Evolutionary conservation across 2,329 filamentous ascomycete genomes (phyloP).

Genomic region (Aspergillus sp.): DNA sequence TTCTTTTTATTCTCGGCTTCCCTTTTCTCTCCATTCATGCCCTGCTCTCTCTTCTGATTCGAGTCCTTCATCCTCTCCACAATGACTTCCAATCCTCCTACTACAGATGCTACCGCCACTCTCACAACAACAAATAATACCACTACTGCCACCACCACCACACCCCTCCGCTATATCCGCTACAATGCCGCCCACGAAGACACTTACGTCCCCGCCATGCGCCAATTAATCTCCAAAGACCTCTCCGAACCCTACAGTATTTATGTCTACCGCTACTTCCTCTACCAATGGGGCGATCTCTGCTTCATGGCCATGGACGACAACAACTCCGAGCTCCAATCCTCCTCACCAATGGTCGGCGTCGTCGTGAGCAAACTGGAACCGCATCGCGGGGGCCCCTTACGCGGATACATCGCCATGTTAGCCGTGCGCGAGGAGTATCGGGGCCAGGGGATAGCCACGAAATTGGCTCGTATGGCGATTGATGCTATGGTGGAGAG

Average conservation of each 20-base stretch:
- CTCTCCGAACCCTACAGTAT: constrained; percentile 98
- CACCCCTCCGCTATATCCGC: constrained; percentile 57
- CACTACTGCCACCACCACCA: constrained; percentile 8
- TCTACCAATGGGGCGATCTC: constrained; percentile 97
- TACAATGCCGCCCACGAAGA: constrained; percentile 63
- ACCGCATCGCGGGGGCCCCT: constrained; percentile 78
- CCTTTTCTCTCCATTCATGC: neutral
- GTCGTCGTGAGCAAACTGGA: constrained; percentile 96
- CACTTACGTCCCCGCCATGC: constrained; percentile 78
- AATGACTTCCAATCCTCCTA: constrained; percentile 33
- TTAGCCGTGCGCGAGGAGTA: constrained; percentile 81
- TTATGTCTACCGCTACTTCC: constrained; percentile 97
- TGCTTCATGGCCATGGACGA: constrained; percentile 77
- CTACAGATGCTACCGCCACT: constrained; percentile 9
- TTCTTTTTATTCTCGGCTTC: too few relatives aligned
- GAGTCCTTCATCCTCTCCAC: constrained; percentile 4
- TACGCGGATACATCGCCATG: constrained; percentile 97
- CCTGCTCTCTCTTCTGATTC: neutral
- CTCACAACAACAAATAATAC: neutral
- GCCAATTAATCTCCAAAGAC: constrained; percentile 90
- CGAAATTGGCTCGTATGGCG: constrained; percentile 80
- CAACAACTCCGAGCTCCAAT: neutral
- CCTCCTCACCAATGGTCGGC: constrained; percentile 63
- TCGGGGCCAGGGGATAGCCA: constrained; percentile 84
- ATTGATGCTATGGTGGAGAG: constrained; percentile 86